Evolutionary conservation across 2,329 filamentous ascomycete species (phyloP).

Genomic region (Sporothrix pallida): DNA sequence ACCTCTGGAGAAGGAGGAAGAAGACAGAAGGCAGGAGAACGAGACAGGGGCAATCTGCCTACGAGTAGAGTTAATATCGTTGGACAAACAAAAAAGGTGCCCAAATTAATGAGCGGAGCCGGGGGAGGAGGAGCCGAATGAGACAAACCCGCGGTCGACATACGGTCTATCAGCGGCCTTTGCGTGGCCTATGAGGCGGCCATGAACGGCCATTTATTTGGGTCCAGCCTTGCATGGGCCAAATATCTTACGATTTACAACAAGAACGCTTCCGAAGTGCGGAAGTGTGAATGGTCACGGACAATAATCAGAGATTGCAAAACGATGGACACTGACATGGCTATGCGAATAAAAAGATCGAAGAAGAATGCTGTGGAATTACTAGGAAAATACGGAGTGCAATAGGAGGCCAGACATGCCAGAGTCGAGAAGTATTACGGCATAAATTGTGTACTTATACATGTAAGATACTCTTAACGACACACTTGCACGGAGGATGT

Average conservation of each 20-base stretch:
- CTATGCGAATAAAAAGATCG: too few species aligned
- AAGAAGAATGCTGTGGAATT: too few species aligned
- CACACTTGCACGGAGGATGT: neutral
- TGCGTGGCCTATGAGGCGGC: neutral
- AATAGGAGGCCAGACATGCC: neutral
- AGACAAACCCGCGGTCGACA: neutral
- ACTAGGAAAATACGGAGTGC: neutral
- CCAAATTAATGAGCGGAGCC: constrained; percentile 10
- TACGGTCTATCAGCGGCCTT: neutral
- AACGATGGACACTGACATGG: too few species aligned
- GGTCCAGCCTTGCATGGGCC: neutral
- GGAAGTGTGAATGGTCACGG: neutral
- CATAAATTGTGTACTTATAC: neutral
- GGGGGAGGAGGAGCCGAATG: constrained; percentile 3
- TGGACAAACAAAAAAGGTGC: neutral
- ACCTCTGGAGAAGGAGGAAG: neutral
- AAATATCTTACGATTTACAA: neutral
- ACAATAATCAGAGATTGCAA: too few species aligned
- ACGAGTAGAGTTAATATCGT: neutral
- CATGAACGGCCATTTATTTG: too few species aligned
- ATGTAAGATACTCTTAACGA: neutral
- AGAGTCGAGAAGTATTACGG: neutral
- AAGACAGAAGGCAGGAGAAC: neutral
- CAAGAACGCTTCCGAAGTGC: neutral
- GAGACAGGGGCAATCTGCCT: neutral